Evolutionary conservation across 2,329 filamentous ascomycete genomes (phyloP), one percentile per base, ranked within the genome.

Genomic region (Fonsecaea monophora): DNA sequence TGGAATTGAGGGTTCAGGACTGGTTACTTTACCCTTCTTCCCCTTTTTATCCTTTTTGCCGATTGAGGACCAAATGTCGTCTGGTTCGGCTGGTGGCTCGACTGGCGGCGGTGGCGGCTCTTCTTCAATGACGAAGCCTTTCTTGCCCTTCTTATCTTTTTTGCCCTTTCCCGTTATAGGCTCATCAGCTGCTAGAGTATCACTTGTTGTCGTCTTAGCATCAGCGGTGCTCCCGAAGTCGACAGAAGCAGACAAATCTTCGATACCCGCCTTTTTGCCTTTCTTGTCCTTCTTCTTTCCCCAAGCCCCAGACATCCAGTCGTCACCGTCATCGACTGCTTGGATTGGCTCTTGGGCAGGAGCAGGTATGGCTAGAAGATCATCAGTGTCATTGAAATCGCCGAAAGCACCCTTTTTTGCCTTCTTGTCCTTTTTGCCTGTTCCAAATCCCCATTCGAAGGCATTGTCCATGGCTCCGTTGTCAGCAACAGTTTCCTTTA

Each of bases 271-370:
- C 45, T 73, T 75, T 66, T 78, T 78, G 68, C 75, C 75, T 66
- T 79, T 79, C 58, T 80, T 81, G 71, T 81, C 81, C 71, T 82
- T 81, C 65, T 79, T 76, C 68, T 79, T 75, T 37, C 72, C 73
- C 75, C 75, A 78, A 25, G 71, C 72, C 32, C 70, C 70, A 53
- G 65, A 60, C 63, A 75, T 74, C 78, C 78, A 79, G 61, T 77
- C 77, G 38, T 78, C 77, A 13, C 80, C 79, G 10, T 78, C 76
- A 13, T 73, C 75, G 4, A 68, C 68, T 2, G 74, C 60, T 12
- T 74, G 70, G 15, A 72, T 73, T 58, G 70, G 59, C 34, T 72
- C 74, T 38, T 75, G 72, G 9, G 73, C 69, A 42, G 75, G 73
- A 15, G 75, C 74, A n/a, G 75, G 72, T 13, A 73, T 73, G 13